These are phyloP conservation scores for Elasticomyces elasticus DNA, from an alignment of 495 filamentous ascomycete genomes.

Conservation along the genomic window DNA sequence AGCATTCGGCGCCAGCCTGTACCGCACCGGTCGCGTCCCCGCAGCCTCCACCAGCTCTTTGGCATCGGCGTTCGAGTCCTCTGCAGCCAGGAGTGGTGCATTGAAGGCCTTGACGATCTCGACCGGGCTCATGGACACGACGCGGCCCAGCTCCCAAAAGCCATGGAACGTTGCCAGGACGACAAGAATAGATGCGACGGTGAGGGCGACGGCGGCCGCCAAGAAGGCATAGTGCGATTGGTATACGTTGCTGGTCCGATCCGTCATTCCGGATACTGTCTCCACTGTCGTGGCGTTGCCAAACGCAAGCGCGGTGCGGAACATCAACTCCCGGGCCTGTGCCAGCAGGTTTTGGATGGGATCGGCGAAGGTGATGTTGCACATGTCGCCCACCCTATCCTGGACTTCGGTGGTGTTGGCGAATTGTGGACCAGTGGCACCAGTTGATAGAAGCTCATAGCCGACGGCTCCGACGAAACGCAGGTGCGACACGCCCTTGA, in stretches of 20 bases:
- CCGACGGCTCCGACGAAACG: neutral
- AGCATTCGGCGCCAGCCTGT: neutral
- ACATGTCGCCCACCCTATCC: neutral
- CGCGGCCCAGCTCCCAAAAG: slow-evolving; percentile 29
- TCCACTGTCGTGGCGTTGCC: slow-evolving; percentile 5
- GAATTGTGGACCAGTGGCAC: neutral
- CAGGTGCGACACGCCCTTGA: neutral
- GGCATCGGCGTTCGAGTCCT: neutral
- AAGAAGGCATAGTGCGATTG: slow-evolving; percentile 10
- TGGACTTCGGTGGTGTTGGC: neutral
- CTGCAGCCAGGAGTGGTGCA: slow-evolving; percentile 18
- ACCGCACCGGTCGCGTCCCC: neutral
- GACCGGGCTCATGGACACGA: slow-evolving; percentile 26
- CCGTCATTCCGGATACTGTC: slow-evolving; percentile 4
- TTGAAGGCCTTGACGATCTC: slow-evolving; percentile 31
- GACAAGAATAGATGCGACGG: slow-evolving; percentile 12
- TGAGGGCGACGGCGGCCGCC: slow-evolving; percentile 11
- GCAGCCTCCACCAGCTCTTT: neutral
- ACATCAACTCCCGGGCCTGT: slow-evolving; percentile 4
- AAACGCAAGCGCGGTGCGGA: slow-evolving; percentile 5
- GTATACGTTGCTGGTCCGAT: slow-evolving; percentile 5
- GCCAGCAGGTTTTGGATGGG: slow-evolving; percentile 5
- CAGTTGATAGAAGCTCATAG: neutral
- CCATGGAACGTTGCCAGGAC: slow-evolving; percentile 25
- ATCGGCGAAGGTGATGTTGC: neutral